phyloP scores from a whole-genome alignment of 495 filamentous ascomycete species.

The Aspergillus sparsus region DNA sequence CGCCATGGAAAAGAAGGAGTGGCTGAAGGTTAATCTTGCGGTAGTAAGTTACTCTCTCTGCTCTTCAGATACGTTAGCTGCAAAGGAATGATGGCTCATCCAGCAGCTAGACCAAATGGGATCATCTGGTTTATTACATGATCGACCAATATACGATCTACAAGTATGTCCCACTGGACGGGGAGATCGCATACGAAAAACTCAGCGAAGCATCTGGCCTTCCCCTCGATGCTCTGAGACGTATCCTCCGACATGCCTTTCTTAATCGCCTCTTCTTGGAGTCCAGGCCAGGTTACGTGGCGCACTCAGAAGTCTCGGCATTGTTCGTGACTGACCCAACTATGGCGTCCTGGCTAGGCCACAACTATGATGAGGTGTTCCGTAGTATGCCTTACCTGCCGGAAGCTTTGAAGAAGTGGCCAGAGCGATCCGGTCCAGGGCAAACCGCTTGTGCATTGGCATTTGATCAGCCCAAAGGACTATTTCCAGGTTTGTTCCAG shows the following conservation, averaged over 20 bases:
- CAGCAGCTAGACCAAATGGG: background rate
- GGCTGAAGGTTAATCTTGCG: slow-evolving; percentile 1
- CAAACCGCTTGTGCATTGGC: background rate
- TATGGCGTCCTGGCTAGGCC: slow-evolving; percentile 6
- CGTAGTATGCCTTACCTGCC: background rate
- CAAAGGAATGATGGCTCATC: background rate
- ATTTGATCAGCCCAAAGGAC: slow-evolving; percentile 6
- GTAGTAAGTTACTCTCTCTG: background rate
- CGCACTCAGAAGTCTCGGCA: slow-evolving; percentile 2
- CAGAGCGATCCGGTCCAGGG: background rate
- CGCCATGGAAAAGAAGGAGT: background rate
- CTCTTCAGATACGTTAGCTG: background rate
- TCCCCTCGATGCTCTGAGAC: background rate
- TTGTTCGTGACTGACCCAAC: background rate
- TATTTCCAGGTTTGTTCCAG: background rate
- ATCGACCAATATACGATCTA: slow-evolving; percentile 6
- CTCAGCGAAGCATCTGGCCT: slow-evolving; percentile 3
- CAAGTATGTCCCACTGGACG: background rate
- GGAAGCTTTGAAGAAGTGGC: background rate
- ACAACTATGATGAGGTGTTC: slow-evolving; percentile 13
- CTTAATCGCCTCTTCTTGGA: slow-evolving; percentile 8
- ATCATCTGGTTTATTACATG: slow-evolving; percentile 8
- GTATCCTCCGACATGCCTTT: slow-evolving; percentile 4
- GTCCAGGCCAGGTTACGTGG: slow-evolving; percentile 6
- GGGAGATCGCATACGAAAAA: background rate